phyloP scores from a whole-genome alignment of 176 grass and related monocot species.

The Rhynchospora pubera region DNA sequence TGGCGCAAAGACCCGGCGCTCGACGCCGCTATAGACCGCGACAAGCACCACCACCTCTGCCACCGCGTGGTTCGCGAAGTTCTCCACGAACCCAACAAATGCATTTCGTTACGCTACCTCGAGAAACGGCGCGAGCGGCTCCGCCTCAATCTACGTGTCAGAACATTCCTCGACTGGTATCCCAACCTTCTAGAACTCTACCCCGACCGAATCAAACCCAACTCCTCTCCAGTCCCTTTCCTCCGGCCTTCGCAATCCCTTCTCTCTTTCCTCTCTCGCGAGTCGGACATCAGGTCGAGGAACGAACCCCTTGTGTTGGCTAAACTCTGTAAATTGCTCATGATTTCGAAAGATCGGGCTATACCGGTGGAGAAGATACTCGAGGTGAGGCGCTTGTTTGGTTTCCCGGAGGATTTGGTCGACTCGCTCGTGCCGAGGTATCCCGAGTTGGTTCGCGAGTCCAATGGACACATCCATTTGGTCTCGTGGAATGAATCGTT shows the following conservation, averaged over 20 bases:
- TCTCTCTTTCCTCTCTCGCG: conserved; percentile 37
- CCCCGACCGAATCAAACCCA: conserved; percentile 26
- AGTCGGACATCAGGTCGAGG: conserved; percentile 24
- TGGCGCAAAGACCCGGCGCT: conserved; percentile 61
- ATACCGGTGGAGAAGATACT: conserved; percentile 55
- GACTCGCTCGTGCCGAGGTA: conserved; percentile 48
- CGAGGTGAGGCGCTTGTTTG: conserved; percentile 64
- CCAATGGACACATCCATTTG: conserved; percentile 45
- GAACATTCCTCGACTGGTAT: conserved; percentile 61
- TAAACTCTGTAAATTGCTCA: conserved; percentile 78
- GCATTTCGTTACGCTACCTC: conserved; percentile 65
- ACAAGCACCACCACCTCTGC: conserved; percentile 31
- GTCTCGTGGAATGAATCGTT: conserved; percentile 54
- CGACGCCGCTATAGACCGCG: conserved; percentile 41
- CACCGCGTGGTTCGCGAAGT: conserved; percentile 72
- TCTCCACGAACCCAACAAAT: conserved; percentile 43
- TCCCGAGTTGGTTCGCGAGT: conserved; percentile 44
- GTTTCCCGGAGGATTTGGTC: conserved; percentile 75
- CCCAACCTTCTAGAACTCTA: conserved; percentile 76
- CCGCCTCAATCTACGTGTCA: conserved; percentile 39
- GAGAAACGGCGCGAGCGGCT: conserved; percentile 60
- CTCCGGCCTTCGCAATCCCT: conserved; percentile 52
- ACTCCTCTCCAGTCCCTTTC: conserved; percentile 31
- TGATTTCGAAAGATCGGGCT: conserved; percentile 61
- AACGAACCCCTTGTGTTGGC: conserved; percentile 38